Conservation (phyloP, 2,329 filamentous ascomycete genomes). For the Lecanicillium sp. region DNA sequence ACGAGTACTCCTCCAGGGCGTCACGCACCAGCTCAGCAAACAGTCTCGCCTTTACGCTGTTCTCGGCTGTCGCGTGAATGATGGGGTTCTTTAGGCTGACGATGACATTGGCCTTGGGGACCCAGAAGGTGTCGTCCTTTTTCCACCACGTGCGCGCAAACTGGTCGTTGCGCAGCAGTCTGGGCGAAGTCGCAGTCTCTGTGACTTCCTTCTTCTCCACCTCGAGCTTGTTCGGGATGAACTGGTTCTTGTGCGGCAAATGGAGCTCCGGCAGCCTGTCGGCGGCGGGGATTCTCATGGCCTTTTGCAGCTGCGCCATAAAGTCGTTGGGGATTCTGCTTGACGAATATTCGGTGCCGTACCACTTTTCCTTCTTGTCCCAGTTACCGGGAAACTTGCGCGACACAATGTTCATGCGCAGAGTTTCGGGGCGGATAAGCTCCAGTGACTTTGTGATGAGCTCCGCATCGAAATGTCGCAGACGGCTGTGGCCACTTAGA, state of each 20-base stretch:
- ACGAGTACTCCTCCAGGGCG: conserved; percentile 85
- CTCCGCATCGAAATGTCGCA: conserved; percentile 75
- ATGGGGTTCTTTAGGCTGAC: conserved; percentile 75
- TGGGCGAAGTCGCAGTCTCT: conserved; percentile 66
- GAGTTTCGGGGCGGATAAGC: conserved; percentile 79
- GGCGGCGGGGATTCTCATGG: conserved; percentile 50
- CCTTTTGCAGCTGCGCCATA: conserved; percentile 61
- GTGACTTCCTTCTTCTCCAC: conserved; percentile 91
- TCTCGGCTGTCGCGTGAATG: conserved; percentile 72
- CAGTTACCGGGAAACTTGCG: conserved; percentile 78
- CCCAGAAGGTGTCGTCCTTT: conserved; percentile 98
- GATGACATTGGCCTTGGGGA: conserved; percentile 84
- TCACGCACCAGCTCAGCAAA: conserved; percentile 85
- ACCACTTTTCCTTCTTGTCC: conserved; percentile 92
- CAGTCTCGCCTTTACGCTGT: conserved; percentile 68
- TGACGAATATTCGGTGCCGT: conserved; percentile 86
- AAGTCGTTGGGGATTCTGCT: conserved; percentile 75
- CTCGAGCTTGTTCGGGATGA: conserved; percentile 86
- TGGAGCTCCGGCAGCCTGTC: conserved; percentile 67
- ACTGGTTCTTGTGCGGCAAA: conserved; percentile 89
- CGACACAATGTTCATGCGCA: conserved; percentile 76
- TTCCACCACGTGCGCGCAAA: conserved; percentile 88
- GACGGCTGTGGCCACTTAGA: conserved; percentile 68
- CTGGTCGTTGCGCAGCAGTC: conserved; percentile 78
- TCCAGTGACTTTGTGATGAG: conserved; percentile 68